These are phyloP conservation scores for Kazachstania sp. DNA, from an alignment of 1,139 yeast genomes.

Conservation along the genomic window DNA sequence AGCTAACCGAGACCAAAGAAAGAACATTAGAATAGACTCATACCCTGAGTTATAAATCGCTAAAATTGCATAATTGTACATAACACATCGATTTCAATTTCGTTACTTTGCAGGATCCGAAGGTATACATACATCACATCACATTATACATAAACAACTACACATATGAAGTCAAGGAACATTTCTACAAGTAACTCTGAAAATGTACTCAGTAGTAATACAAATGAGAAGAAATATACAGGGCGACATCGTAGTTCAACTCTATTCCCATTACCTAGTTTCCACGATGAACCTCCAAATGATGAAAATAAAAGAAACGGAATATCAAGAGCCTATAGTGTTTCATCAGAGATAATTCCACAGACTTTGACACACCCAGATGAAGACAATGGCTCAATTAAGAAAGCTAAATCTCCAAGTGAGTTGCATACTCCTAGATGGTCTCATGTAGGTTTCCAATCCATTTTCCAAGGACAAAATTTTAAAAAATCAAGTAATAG, in stretches of 20 bases:
- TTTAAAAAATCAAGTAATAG: constrained; percentile 10
- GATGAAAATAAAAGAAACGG: not conserved
- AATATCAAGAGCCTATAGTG: constrained; percentile 12
- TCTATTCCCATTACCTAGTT: constrained; percentile 4
- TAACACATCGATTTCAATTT: no score
- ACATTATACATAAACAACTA: not conserved
- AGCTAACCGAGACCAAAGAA: no score
- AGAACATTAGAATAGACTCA: no score
- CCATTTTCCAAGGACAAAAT: constrained; percentile 21
- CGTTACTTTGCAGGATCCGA: no score
- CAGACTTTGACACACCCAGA: constrained; percentile 12
- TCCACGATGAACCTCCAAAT: constrained; percentile 1
- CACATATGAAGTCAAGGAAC: not conserved
- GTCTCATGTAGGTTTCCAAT: constrained; percentile 31
- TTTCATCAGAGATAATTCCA: constrained; percentile 19
- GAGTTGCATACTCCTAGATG: constrained; percentile 18
- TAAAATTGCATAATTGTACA: no score
- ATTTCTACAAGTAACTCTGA: not conserved
- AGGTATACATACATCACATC: not conserved
- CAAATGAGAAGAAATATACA: not conserved
- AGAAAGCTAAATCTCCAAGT: constrained; percentile 9
- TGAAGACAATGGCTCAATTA: constrained; percentile 7
- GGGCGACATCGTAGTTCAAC: constrained; percentile 6
- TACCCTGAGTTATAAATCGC: no score
- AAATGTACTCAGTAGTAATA: not conserved